Conservation (phyloP, 2,329 filamentous ascomycete species). For the Bimuria novae-zelandiae region DNA sequence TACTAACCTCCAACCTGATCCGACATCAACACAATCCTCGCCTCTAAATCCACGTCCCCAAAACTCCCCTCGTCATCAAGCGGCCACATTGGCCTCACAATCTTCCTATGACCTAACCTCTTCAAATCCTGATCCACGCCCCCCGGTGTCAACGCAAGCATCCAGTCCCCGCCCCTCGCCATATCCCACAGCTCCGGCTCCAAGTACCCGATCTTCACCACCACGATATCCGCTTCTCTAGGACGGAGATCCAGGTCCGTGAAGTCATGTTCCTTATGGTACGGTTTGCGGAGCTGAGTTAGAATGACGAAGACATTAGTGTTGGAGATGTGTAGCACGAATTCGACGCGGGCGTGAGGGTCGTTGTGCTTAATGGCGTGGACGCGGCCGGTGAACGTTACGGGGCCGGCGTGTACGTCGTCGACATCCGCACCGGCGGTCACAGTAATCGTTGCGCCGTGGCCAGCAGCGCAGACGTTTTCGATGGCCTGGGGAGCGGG, state of each 20-base stretch:
- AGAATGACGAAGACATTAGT: conserved; percentile 52
- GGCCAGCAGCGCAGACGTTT: neutral
- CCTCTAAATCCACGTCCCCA: too few relatives aligned
- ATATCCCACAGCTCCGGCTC: conserved; percentile 8
- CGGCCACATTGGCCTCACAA: conserved; percentile 3
- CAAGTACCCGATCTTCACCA: conserved; percentile 3
- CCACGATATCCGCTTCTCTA: neutral
- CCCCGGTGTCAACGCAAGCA: conserved; percentile 6
- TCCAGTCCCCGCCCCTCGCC: conserved; percentile 6
- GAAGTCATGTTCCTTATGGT: conserved; percentile 6
- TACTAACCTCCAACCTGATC: too few relatives aligned
- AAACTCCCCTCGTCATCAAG: neutral
- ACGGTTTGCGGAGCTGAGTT: conserved; percentile 9
- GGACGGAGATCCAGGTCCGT: neutral
- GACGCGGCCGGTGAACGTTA: conserved; percentile 45
- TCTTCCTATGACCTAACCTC: neutral
- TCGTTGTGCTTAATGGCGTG: conserved; percentile 59
- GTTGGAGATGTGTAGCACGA: conserved; percentile 57
- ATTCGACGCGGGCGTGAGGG: conserved; percentile 53
- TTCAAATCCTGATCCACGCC: conserved; percentile 6
- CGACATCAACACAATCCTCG: too few relatives aligned
- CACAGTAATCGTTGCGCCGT: conserved; percentile 8
- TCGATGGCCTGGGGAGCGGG: neutral
- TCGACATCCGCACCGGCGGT: conserved; percentile 9
- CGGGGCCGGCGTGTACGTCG: conserved; percentile 5